Conservation (phyloP, 306 rosid genomes). For the Vicia faba region DNA sequence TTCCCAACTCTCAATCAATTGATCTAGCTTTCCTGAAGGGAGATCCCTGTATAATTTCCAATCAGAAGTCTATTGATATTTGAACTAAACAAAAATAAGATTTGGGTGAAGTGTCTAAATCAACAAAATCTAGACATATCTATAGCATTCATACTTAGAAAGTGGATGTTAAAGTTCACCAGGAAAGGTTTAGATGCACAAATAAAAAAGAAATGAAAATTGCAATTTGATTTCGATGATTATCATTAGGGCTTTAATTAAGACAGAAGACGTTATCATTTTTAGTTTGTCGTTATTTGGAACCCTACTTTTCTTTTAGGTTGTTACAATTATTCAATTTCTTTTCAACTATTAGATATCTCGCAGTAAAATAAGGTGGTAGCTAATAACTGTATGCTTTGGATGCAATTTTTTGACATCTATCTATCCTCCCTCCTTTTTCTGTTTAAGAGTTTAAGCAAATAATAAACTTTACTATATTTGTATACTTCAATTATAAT, state of each 20-base stretch:
- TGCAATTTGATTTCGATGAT: conserved; percentile 17
- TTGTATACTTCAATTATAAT: too few relatives aligned
- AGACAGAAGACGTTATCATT: background rate
- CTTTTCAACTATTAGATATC: conserved; percentile 20
- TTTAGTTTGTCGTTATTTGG: background rate
- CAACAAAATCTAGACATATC: background rate
- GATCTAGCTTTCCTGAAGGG: conserved; percentile 56
- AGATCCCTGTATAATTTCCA: conserved; percentile 70
- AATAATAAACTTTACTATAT: too few relatives aligned
- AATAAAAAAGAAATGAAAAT: conserved; percentile 16
- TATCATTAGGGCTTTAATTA: conserved; percentile 10
- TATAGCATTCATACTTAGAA: conserved; percentile 3
- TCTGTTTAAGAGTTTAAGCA: background rate
- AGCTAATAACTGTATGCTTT: conserved; percentile 4
- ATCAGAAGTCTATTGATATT: conserved; percentile 24
- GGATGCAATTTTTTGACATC: conserved; percentile 17
- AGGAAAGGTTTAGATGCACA: conserved; percentile 16
- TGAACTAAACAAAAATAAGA: conserved; percentile 25
- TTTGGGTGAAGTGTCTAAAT: conserved; percentile 19
- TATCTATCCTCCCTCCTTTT: conserved; percentile 26
- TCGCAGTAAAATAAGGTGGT: conserved; percentile 20
- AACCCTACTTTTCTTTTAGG: conserved; percentile 9
- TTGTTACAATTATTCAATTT: conserved; percentile 11
- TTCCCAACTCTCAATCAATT: conserved; percentile 75
- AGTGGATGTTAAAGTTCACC: conserved; percentile 1